These are phyloP conservation scores for Boletus rex-veris DNA, from an alignment of 768 basidiomycete species.

Conservation along the genomic window DNA sequence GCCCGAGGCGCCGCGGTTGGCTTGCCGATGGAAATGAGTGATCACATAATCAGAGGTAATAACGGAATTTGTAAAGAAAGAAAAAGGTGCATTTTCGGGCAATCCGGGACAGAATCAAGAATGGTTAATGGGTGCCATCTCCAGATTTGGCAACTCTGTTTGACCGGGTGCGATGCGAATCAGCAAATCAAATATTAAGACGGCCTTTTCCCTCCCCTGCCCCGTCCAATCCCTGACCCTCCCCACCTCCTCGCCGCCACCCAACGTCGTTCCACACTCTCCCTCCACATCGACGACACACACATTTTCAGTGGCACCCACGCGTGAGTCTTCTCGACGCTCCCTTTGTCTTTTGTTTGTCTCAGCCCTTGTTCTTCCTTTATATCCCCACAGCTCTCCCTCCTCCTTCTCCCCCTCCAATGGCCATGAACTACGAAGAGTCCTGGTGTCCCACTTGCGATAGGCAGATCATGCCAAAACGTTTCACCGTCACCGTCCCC, in stretches of 20 bases:
- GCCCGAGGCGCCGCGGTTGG: slow-evolving; percentile 35
- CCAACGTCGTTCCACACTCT: slow-evolving; percentile 9
- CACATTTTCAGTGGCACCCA: neutral
- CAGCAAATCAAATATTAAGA: slow-evolving; percentile 39
- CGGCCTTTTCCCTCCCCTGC: slow-evolving; percentile 25
- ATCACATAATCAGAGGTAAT: slow-evolving; percentile 32
- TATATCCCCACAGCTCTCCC: slow-evolving; percentile 11
- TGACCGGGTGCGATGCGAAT: slow-evolving; percentile 33
- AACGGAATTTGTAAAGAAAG: slow-evolving; percentile 29
- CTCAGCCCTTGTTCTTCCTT: slow-evolving; percentile 16
- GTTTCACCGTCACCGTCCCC: slow-evolving; percentile 48
- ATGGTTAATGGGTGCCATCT: slow-evolving; percentile 1
- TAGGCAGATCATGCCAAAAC: slow-evolving; percentile 77
- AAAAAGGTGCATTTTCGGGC: slow-evolving; percentile 23
- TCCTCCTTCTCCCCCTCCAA: slow-evolving; percentile 17
- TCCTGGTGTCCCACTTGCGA: slow-evolving; percentile 82
- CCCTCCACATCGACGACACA: neutral
- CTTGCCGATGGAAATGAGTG: slow-evolving; percentile 25
- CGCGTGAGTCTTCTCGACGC: slow-evolving; percentile 10
- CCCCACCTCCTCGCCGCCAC: slow-evolving; percentile 23
- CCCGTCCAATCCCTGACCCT: slow-evolving; percentile 25
- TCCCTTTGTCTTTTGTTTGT: slow-evolving; percentile 14
- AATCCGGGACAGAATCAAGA: slow-evolving; percentile 24
- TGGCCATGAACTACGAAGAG: slow-evolving; percentile 52
- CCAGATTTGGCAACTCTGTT: slow-evolving; percentile 19